phyloP scores from a whole-genome alignment of 805 yeast genomes.

The Komagataella kurtzmanii region DNA sequence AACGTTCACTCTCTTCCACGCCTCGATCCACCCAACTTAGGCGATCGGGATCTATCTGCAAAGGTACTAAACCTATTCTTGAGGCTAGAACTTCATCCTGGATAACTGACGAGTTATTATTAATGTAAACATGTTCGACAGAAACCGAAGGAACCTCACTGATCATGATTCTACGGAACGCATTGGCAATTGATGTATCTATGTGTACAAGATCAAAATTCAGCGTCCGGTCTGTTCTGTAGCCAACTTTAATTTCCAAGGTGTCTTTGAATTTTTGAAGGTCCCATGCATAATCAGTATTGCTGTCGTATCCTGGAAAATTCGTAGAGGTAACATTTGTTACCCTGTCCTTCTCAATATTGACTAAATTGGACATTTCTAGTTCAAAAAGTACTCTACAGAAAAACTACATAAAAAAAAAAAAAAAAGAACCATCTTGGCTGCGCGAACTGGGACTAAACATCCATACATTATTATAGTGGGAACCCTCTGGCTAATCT shows the following conservation, averaged over 20 bases:
- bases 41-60: constrained; percentile 82
- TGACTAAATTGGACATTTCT: constrained; percentile 46
- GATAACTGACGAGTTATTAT: constrained; percentile 91
- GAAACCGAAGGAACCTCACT: constrained; percentile 96
- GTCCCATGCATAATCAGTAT: constrained; percentile 68
- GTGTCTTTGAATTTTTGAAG: constrained; percentile 61
- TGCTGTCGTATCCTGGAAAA: constrained; percentile 71
- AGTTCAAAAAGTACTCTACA: neutral
- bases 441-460: neutral
- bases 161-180: constrained; percentile 93
- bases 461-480: neutral
- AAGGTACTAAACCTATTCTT: constrained; percentile 85
- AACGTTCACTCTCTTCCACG: constrained; percentile 49
- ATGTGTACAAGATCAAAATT: constrained; percentile 79
- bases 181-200: constrained; percentile 91
- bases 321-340: constrained; percentile 83
- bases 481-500: neutral
- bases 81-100: constrained; percentile 96
- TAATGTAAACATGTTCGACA: constrained; percentile 79
- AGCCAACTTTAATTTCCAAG: constrained; percentile 55
- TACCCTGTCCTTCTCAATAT: constrained; percentile 82
- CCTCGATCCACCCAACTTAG: constrained; percentile 68
- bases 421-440: neutral
- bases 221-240: constrained; percentile 53
- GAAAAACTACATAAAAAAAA: constrained; percentile 2